phyloP scores from a whole-genome alignment of 2,329 filamentous ascomycete species.

The Aspergillus latus region DNA sequence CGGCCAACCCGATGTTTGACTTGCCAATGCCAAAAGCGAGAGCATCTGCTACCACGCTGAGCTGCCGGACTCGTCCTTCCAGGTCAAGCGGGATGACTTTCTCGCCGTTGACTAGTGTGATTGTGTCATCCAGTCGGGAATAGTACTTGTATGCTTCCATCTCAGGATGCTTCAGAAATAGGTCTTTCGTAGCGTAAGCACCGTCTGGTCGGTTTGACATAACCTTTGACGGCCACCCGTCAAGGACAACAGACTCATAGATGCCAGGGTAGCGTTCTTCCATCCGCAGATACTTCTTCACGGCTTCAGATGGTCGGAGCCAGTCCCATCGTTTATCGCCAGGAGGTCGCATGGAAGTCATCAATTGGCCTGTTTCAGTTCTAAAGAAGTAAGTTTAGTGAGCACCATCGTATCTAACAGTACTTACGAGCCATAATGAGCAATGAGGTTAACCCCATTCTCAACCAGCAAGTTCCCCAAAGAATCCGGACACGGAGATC shows the following conservation, averaged over 20 bases:
- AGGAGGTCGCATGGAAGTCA: slow-evolving; percentile 57
- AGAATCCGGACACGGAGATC: slow-evolving; percentile 60
- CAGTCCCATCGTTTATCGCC: slow-evolving; percentile 63
- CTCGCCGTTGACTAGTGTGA: slow-evolving; percentile 52
- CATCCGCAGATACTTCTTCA: slow-evolving; percentile 45
- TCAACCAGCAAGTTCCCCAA: slow-evolving; percentile 56
- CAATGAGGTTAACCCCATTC: slow-evolving; percentile 56
- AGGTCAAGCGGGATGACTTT: slow-evolving; percentile 51
- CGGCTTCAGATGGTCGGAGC: slow-evolving; percentile 45
- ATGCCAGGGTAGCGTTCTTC: slow-evolving; percentile 38
- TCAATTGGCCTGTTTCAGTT: slow-evolving; percentile 62
- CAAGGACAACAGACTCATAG: slow-evolving; percentile 37
- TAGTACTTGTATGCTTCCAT: slow-evolving; percentile 51
- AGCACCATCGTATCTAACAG: not conserved
- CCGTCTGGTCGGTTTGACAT: slow-evolving; percentile 49
- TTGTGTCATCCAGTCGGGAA: slow-evolving; percentile 48
- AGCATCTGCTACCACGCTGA: slow-evolving; percentile 55
- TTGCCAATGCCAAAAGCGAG: slow-evolving; percentile 59
- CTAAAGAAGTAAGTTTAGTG: slow-evolving; percentile 26
- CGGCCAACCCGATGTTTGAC: slow-evolving; percentile 53
- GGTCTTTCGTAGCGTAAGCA: slow-evolving; percentile 52
- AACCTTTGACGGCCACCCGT: slow-evolving; percentile 42
- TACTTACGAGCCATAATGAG: slow-evolving; percentile 58
- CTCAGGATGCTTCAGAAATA: slow-evolving; percentile 49
- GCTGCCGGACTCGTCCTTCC: slow-evolving; percentile 57